Base-by-base conservation (phyloP, 192 early-diverging fungal species). In the Umbelopsis sp. region DNA sequence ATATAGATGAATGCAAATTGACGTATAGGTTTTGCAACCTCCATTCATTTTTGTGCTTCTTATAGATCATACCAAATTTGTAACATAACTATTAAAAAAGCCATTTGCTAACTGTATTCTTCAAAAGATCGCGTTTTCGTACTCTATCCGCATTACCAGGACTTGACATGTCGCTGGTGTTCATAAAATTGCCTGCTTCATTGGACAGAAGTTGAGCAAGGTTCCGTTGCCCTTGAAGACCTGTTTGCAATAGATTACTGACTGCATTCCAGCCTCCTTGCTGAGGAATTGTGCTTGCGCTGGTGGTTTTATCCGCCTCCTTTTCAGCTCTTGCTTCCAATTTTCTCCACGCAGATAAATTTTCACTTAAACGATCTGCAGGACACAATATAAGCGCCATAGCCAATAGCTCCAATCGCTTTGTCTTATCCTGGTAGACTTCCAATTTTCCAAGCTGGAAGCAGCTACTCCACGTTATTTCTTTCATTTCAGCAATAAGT, bases 321-420 rank as follows among this genome's bases (percentile, higher is more conserved):
- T 45, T 44, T 55, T 49, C 15, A 35, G 25, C 41, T 53, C 49
- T 64, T 1, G 41, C 52, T 16, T 85, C 84, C 37, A 86, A 22
- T n/a, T 71, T 67, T 23, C 76, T 68, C 81, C 83, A 86, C 15
- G 84, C 67, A 35, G 44, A 68, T 37, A 87, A 49, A 16, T 81
- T 72, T 68, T 84, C 76, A 13, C 46, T 47, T 10, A 77, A 58
- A 27, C 82, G 71, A 25, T 88, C 83, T 0, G 73, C 69, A 9
- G 88, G 84, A 69, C 89, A 86, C 12, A 83, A 67, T 3, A 80
- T 69, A 52, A 91, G 69, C 2, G 89, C 86, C 69, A 82, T 84
- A 11, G 80, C 88, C 27, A 86, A 66, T 6, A 84, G 71, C n/a
- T 79, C 78, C 71, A 88, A 65, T 55, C 82, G 73, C 46, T 82